These are phyloP conservation scores for Geranomyces michiganensis DNA, from an alignment of 192 early-diverging fungal species.

Conservation along the genomic window DNA sequence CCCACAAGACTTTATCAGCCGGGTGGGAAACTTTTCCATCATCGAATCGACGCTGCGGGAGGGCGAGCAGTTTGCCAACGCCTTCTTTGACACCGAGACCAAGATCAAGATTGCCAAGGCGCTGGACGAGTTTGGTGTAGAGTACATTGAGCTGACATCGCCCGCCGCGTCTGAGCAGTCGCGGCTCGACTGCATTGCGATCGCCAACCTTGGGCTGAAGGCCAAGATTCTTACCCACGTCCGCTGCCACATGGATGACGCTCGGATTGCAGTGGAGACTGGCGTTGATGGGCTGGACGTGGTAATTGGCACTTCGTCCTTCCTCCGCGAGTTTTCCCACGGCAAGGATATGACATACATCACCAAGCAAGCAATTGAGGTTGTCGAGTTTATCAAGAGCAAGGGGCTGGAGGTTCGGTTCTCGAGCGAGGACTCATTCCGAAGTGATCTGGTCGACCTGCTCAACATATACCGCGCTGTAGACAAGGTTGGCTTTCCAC, in stretches of 20 bases:
- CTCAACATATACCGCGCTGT: slow-evolving; percentile 94
- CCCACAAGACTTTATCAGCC: slow-evolving; percentile 61
- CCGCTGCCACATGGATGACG: slow-evolving; percentile 99
- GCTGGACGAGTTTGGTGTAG: slow-evolving; percentile 97
- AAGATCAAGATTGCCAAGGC: slow-evolving; percentile 99
- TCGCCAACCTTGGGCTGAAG: slow-evolving; percentile 91
- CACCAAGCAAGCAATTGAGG: slow-evolving; percentile 92
- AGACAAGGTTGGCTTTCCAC: slow-evolving; percentile 78
- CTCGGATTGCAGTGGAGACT: slow-evolving; percentile 92
- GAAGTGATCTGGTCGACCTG: slow-evolving; percentile 94
- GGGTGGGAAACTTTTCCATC: slow-evolving; percentile 90
- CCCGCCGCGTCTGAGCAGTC: slow-evolving; percentile 97
- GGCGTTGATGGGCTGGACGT: slow-evolving; percentile 97
- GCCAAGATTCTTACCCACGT: slow-evolving; percentile 96
- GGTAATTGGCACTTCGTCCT: slow-evolving; percentile 96
- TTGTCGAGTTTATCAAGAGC: slow-evolving; percentile 93
- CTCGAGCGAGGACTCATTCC: slow-evolving; percentile 98
- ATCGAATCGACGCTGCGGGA: slow-evolving; percentile 96
- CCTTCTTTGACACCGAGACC: slow-evolving; percentile 96
- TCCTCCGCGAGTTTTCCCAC: slow-evolving; percentile 96
- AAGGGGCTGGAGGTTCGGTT: slow-evolving; percentile 97
- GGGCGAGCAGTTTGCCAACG: slow-evolving; percentile 99
- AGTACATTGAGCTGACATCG: slow-evolving; percentile 97
- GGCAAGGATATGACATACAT: slow-evolving; percentile 99
- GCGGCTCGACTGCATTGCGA: slow-evolving; percentile 87